Conservation (phyloP, 441 rosid species). For the Gossypium davidsonii region DNA sequence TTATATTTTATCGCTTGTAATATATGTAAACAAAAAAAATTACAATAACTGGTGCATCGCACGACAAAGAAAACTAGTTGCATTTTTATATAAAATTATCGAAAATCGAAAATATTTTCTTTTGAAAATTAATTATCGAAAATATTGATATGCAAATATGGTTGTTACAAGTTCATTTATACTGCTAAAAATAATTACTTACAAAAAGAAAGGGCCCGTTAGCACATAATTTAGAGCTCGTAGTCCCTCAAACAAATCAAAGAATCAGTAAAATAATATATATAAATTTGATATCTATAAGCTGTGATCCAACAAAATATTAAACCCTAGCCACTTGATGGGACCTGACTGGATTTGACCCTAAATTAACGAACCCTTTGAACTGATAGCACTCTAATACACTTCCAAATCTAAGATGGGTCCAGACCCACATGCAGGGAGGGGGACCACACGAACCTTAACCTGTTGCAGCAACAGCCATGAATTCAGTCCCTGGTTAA, state of each 20-base stretch:
- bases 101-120: too few species aligned
- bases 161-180: too few species aligned
- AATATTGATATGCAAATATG: too few species aligned
- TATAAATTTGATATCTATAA: not conserved
- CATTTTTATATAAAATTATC: too few species aligned
- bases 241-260: not conserved
- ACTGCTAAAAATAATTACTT: too few species aligned
- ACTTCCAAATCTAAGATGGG: not conserved
- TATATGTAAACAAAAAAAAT: too few species aligned
- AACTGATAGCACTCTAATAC: not conserved
- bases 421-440: not conserved
- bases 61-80: too few species aligned
- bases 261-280: not conserved
- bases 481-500: not conserved
- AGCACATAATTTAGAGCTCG: not conserved
- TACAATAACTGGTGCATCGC: too few species aligned
- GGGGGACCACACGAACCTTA: conserved; percentile 5
- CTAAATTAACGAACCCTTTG: not conserved
- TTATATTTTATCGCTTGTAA: too few species aligned
- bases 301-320: conserved; percentile 5
- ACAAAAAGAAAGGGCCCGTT: not conserved
- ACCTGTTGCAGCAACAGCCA: not conserved
- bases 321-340: not conserved
- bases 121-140: too few species aligned
- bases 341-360: not conserved